Evolutionary conservation across 2,329 filamentous ascomycete genomes (phyloP).

Genomic region (Cercospora canescens): DNA sequence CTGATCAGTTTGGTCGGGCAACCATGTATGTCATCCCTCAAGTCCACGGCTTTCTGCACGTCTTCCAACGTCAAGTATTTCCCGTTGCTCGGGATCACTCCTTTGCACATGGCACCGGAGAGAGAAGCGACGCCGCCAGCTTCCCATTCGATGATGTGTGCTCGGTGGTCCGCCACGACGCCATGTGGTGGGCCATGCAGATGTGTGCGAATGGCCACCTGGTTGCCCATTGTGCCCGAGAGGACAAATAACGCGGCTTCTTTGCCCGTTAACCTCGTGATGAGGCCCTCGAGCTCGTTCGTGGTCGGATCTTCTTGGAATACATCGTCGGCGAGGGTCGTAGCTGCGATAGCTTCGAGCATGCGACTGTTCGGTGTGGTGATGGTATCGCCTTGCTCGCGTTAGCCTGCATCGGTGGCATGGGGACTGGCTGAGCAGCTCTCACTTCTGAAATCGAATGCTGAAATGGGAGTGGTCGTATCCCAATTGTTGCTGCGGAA

Average conservation of each 20-base stretch:
- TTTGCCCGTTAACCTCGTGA: conserved; percentile 73
- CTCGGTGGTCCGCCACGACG: conserved; percentile 75
- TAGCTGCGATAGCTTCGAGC: conserved; percentile 74
- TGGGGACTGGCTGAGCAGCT: background rate
- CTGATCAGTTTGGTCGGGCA: conserved; percentile 80
- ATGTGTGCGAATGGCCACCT: conserved; percentile 76
- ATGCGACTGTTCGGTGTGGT: conserved; percentile 79
- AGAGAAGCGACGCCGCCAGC: conserved; percentile 69
- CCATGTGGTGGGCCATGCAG: conserved; percentile 77
- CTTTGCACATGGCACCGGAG: conserved; percentile 68
- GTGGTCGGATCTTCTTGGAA: conserved; percentile 80
- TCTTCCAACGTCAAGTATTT: conserved; percentile 76
- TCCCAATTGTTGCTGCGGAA: conserved; percentile 37
- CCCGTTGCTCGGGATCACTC: conserved; percentile 69
- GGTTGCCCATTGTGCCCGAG: conserved; percentile 90
- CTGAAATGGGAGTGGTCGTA: conserved; percentile 50
- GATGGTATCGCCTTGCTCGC: conserved; percentile 55
- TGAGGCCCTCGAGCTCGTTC: conserved; percentile 69
- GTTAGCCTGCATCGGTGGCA: background rate
- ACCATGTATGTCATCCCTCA: conserved; percentile 71
- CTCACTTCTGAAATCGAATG: conserved; percentile 57
- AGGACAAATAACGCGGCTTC: conserved; percentile 78
- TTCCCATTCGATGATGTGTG: conserved; percentile 74
- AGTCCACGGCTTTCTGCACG: conserved; percentile 63
- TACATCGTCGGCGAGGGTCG: conserved; percentile 80